Evolutionary conservation across 371 early-diverging fungal genomes (phyloP), one percentile per base, ranked within the genome.

Genomic region (Haplosporangium sp.): DNA sequence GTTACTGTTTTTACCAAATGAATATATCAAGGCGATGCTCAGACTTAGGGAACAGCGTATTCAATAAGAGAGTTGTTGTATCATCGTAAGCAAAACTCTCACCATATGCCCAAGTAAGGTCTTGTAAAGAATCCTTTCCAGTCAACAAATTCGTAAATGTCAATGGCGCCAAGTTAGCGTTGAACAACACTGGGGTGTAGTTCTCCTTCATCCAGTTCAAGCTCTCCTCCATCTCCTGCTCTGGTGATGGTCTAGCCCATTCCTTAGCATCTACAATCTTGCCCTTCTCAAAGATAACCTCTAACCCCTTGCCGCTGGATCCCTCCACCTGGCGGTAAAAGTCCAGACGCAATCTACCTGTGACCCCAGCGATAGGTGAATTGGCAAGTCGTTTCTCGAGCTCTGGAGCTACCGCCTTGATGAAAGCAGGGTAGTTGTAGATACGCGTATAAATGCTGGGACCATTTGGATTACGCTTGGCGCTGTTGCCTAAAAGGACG

Each of bases 241-340:
- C 74, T 0, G 50, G 68, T 0, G 65, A 39, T 0, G 60, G 68
- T 7, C 58, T 71, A 19, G 20, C 63, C 81, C 75, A 81, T 0
- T 70, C 67, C 19, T 47, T 48, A 10, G 67, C 66, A 0, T 61
- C 62, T 2, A 69, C 63, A 50, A 79, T 35, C 53, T 59, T 65
- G 67, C 82, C 82, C 44, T 44, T 44, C 44, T 44, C 44, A 44
- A 44, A 44, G 44, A 65, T 34, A 4, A 82, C 10, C 53, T 82
- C 82, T 42, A 75, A 42, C 0, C 82, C 82, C 11, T 69, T 71
- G 34, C 55, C 70, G 20, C 37, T 60, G 39, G 50, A 65, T 0
- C 82, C 82, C 13, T 75, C 82, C 82, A 72, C 72, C 38, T 68
- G 47, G 27, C 72, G 60, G 64, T 48, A 82, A 37, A 75, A 82